Base-by-base conservation (phyloP, 768 basidiomycete species). In the Macrolepiota dolichaula region DNA sequence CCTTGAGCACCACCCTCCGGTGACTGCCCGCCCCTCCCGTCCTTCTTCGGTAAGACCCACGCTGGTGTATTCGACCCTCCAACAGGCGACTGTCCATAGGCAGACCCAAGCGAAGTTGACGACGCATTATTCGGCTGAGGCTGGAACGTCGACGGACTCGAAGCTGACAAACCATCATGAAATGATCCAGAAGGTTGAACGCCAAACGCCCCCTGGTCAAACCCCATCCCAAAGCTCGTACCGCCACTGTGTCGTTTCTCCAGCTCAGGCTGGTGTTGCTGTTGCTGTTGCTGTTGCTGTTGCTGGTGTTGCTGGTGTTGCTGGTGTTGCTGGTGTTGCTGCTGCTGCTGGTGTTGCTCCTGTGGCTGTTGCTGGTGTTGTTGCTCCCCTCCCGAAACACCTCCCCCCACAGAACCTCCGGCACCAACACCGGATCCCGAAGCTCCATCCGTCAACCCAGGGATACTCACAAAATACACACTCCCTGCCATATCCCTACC, bases 391-490 rank as follows among this genome's bases (percentile, higher is more conserved):
- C 47, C 44, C 22, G 25, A 46, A 17, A 51, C 59, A 1, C 24
- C 64, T 65, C 68, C 38, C 59, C 64, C 60, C 52, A 64, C 49
- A 22, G 52, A 53, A 40, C 42, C 51, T 29, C 50, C 58, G 55
- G 32, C 59, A 6, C 59, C 32, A 29, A 59, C 53, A 51, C 54
- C 54, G 27, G 69, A 38, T 49, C 70, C 49, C 1, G 68, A 65
- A 24, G 53, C 70, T 4, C 65, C 72, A 55, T 84, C 85, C 66
- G 83, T 87, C 47, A 93, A 78, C 2, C 90, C 91, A 6, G 91
- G 91, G 1, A 93, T 85, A 2, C 84, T 85, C 52, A 88, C 73
- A 66, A 94, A 94, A 74, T 94, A 94, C 40, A 93, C 88, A 7
- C 87, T 77, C 9, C 92, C 92, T 4, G 88, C 85, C 0, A 78